These are phyloP conservation scores for Neurospora tetrasperma DNA, from an alignment of 495 filamentous ascomycete genomes.

Conservation along the genomic window DNA sequence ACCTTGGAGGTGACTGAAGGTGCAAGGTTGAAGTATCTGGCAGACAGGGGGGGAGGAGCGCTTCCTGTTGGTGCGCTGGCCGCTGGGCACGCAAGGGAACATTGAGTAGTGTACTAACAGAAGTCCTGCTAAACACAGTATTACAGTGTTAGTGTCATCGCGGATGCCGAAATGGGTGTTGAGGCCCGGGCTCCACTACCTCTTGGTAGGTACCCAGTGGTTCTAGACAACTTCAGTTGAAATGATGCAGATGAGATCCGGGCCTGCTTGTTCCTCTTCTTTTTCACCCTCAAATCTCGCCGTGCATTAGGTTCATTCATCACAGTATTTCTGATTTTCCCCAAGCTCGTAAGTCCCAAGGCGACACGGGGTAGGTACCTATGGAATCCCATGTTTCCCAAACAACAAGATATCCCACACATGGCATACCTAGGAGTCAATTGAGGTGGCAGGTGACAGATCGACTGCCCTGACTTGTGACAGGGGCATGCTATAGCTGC, in stretches of 20 bases:
- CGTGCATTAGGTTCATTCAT: not conserved
- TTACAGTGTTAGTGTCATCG: not conserved
- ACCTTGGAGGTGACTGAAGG: not conserved
- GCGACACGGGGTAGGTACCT: not conserved
- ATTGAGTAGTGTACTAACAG: not conserved
- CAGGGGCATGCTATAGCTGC: not conserved
- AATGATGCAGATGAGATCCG: not conserved
- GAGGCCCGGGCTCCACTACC: not conserved
- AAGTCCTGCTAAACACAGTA: not conserved
- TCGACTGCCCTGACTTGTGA: not conserved
- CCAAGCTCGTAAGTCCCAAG: not conserved
- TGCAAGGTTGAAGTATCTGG: too few species aligned
- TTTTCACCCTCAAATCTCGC: not conserved
- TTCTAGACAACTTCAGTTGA: not conserved
- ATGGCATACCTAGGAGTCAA: not conserved
- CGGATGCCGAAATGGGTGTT: not conserved
- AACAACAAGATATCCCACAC: not conserved
- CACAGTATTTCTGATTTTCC: not conserved
- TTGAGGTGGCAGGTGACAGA: not conserved
- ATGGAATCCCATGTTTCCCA: not conserved
- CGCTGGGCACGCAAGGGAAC: not conserved
- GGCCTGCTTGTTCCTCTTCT: not conserved
- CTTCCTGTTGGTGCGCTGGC: not conserved
- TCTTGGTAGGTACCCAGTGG: not conserved
- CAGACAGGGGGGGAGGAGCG: not conserved